Percentiles rank a stretch among this genome's conserved stretches.
phyloP scores from a whole-genome alignment of 768 basidiomycete species.

The Amylocystis lapponica region DNA sequence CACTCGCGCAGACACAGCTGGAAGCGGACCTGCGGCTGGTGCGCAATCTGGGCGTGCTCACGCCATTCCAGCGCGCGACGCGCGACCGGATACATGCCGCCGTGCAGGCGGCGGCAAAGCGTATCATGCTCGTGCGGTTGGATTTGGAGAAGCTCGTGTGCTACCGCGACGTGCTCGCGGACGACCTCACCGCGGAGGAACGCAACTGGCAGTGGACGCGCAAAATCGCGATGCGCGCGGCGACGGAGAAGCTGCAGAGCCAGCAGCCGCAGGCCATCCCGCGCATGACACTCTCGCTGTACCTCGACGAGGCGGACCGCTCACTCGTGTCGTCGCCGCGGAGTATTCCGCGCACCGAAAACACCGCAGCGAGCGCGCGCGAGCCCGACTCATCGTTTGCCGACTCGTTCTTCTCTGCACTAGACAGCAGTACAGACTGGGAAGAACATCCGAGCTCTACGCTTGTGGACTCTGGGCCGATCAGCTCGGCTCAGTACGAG shows the following conservation, averaged over 20 bases:
- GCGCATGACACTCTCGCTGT: conserved; percentile 16
- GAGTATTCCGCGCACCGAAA: conserved; percentile 4
- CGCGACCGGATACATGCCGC: conserved; percentile 65
- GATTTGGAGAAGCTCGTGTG: conserved; percentile 70
- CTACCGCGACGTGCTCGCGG: conserved; percentile 66
- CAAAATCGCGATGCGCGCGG: conserved; percentile 66
- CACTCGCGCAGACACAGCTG: conserved; percentile 49
- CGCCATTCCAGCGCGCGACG: conserved; percentile 83
- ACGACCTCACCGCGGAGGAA: conserved; percentile 71
- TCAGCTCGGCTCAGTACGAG: conserved; percentile 6
- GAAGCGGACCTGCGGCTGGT: conserved; percentile 65
- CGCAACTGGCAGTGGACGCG: conserved; percentile 62
- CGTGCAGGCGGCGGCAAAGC: conserved; percentile 57
- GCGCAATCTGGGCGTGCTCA: conserved; percentile 77
- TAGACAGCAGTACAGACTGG: conserved; percentile 17
- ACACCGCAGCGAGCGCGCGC: conserved; percentile 14
- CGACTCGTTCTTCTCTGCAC: conserved; percentile 62
- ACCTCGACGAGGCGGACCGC: conserved; percentile 14
- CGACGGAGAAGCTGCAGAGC: conserved; percentile 50
- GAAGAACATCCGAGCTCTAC: conserved; percentile 1
- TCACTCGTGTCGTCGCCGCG: conserved; percentile 9
- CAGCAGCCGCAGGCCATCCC: conserved; percentile 11
- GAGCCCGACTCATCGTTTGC: conserved; percentile 40
- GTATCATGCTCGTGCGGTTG: conserved; percentile 61
- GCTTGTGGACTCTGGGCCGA: conserved; percentile 1